These are phyloP conservation scores for Cordyceps cateniannulata DNA, from an alignment of 2,329 filamentous ascomycete species.

Conservation along the genomic window DNA sequence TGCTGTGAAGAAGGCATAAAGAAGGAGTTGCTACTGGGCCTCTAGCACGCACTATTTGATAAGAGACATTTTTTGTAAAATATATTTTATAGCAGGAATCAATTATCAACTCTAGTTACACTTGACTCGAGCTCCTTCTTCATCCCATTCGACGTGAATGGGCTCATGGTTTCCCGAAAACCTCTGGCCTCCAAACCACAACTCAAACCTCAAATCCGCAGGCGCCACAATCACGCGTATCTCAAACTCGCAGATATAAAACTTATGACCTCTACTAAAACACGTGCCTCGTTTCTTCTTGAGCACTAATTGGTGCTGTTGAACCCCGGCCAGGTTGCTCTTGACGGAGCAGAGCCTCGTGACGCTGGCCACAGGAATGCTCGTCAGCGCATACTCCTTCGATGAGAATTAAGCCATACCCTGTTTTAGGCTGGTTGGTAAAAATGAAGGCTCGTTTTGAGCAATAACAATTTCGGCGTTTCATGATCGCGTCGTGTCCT, in stretches of 20 bases:
- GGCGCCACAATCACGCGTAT: slow-evolving; percentile 49
- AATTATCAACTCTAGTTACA: background rate
- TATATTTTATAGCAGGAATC: no score
- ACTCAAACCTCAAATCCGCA: slow-evolving; percentile 43
- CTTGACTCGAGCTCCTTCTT: slow-evolving; percentile 1
- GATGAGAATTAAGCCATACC: slow-evolving; percentile 20
- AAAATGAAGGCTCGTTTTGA: slow-evolving; percentile 27
- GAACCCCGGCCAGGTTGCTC: slow-evolving; percentile 34
- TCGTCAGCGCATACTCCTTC: background rate
- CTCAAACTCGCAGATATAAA: slow-evolving; percentile 37
- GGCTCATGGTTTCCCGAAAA: slow-evolving; percentile 34
- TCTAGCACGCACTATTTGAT: no score
- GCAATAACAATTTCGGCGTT: slow-evolving; percentile 34
- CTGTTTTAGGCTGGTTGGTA: slow-evolving; percentile 32
- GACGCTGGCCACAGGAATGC: slow-evolving; percentile 25
- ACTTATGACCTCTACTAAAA: slow-evolving; percentile 29
- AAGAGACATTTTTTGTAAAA: no score
- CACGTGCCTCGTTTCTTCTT: slow-evolving; percentile 30
- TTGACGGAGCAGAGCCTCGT: slow-evolving; percentile 33
- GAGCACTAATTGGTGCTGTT: slow-evolving; percentile 30
- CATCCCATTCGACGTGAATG: slow-evolving; percentile 30
- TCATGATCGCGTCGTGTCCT: slow-evolving; percentile 29
- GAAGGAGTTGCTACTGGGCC: no score
- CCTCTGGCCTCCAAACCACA: slow-evolving; percentile 35
- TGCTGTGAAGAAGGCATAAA: no score